These are phyloP conservation scores for Limnanthes douglasii DNA, from an alignment of 345 rosid genomes.

Conservation along the genomic window DNA sequence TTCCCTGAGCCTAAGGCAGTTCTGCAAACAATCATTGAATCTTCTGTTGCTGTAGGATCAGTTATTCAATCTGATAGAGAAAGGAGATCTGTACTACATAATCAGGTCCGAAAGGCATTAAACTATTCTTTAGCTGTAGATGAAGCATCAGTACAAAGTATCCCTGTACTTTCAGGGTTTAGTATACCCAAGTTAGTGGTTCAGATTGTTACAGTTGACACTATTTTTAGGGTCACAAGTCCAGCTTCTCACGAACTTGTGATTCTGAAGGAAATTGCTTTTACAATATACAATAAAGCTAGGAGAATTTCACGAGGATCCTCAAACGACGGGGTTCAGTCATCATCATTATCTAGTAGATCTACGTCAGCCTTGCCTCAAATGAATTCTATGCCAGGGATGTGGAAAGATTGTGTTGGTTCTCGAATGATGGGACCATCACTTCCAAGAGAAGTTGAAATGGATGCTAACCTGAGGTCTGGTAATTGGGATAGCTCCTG, in stretches of 20 bases:
- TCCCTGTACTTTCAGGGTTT: constrained; percentile 78
- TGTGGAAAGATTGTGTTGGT: constrained; percentile 86
- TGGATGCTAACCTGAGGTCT: constrained; percentile 67
- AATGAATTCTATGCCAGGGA: constrained; percentile 49
- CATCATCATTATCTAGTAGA: constrained; percentile 48
- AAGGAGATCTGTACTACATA: constrained; percentile 43
- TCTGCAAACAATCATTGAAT: constrained; percentile 71
- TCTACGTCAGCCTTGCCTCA: constrained; percentile 48
- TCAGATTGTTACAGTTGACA: constrained; percentile 86
- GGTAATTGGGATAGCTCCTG: constrained; percentile 84
- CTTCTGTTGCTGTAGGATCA: constrained; percentile 86
- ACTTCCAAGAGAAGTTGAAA: constrained; percentile 79
- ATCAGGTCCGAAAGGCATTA: constrained; percentile 85
- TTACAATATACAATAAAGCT: constrained; percentile 89
- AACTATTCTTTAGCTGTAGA: constrained; percentile 74
- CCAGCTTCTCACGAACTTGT: constrained; percentile 73
- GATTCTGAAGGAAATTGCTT: constrained; percentile 90
- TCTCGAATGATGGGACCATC: constrained; percentile 71
- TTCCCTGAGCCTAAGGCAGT: constrained; percentile 94
- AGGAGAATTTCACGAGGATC: constrained; percentile 76
- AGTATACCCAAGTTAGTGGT: constrained; percentile 70
- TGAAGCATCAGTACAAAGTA: constrained; percentile 73
- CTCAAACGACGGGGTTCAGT: constrained; percentile 32
- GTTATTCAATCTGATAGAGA: constrained; percentile 53
- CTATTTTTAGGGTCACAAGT: constrained; percentile 83